Evolutionary conservation across 441 rosid species (phyloP).

Genomic region (Brassica balearica): DNA sequence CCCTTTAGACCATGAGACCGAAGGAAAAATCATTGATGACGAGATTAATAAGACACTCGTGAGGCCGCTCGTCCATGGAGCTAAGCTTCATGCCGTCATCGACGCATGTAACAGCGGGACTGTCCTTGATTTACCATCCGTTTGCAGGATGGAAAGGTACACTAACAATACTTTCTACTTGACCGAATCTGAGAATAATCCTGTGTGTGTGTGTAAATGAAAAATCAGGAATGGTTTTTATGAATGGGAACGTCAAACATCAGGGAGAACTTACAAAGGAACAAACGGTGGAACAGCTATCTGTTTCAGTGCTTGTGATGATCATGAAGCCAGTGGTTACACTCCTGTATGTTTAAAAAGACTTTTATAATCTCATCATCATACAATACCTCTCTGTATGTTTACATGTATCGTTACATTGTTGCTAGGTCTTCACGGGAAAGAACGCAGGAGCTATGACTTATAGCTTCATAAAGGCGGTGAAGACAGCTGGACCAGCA

Average conservation of each 20-base stretch:
- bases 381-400: constrained; percentile 2
- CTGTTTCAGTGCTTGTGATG: constrained; percentile 79
- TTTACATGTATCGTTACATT: constrained; percentile 5
- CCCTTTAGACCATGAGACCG: constrained; percentile 77
- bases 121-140: constrained; percentile 68
- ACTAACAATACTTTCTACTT: neutral
- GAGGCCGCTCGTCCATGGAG: constrained; percentile 71
- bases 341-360: constrained; percentile 50
- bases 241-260: constrained; percentile 64
- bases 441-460: constrained; percentile 74
- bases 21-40: constrained; percentile 74
- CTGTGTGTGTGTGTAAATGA: neutral
- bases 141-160: constrained; percentile 73
- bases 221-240: constrained; percentile 60
- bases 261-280: constrained; percentile 54
- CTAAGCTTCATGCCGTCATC: constrained; percentile 71
- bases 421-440: constrained; percentile 69
- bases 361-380: constrained; percentile 17
- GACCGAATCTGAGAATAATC: constrained; percentile 4
- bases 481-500: constrained; percentile 63
- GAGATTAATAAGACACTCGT: constrained; percentile 72
- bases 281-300: constrained; percentile 71
- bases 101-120: constrained; percentile 89
- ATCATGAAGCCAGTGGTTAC: constrained; percentile 58
- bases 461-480: constrained; percentile 74